Base-by-base conservation (phyloP, 2,329 filamentous ascomycete genomes). In the Sporothrix variecibatus region DNA sequence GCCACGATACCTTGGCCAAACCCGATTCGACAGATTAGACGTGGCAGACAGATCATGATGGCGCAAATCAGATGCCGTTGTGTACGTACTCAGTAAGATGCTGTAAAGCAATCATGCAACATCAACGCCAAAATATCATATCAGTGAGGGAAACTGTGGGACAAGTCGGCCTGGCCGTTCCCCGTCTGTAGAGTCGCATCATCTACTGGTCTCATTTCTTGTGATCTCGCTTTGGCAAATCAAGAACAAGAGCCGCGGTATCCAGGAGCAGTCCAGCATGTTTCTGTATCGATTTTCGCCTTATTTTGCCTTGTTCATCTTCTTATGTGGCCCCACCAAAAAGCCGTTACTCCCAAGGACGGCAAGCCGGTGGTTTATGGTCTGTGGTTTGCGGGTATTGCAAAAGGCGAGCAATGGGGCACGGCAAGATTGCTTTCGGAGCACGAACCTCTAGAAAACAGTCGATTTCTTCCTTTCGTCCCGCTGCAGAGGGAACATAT, bases 301-400 rank as follows among this genome's bases (percentile, higher is more conserved):
- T 38, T 28, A 4, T 5, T 46, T 56, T n/a, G 23, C n/a, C 17
- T 12, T 28, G 17, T 46, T 40, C 38, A 26, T 38, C 28, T 64
- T 40, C 8, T 49, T 15, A 20, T 67, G n/a, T 38, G n/a, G 38
- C 38, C 15, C 62, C 23, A 46, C 38, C 34, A 12, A 67, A 28
- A 28, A 26, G 60, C 60, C 60, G 60, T 65, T 26, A 34, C n/a
- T 67, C 23, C 62, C 62, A 43, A 67, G 38, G 23, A 67, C 38
- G 15, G 38, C 20, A 26, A 9, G 23, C 12, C 62, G 11, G 38
- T 67, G 62, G 62, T 28, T n/a, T 43, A 38, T 23, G 8, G 60
- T 64, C 60, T 40, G 58, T 40, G 58, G 60, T 65, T 20, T 67
- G 38, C 38, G 23, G 62, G 15, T 46, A 20, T 46, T 28, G 38